Evolutionary conservation across 176 grass and related monocot genomes (phyloP).

Genomic region (Eragrostis curvula): DNA sequence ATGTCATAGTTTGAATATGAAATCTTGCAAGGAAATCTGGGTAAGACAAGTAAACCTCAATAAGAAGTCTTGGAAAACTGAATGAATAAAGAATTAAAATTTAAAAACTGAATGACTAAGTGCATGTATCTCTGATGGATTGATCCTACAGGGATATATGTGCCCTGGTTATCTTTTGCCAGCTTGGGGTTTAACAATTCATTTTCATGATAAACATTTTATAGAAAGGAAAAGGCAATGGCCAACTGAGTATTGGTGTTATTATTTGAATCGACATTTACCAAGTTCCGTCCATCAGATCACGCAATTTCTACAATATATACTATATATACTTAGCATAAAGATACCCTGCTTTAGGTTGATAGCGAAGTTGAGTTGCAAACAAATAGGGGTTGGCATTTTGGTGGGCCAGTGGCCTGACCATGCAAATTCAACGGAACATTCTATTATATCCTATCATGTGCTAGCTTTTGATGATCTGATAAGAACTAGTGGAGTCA

Average conservation of each 20-base stretch:
- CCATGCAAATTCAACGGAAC: not conserved
- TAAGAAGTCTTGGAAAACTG: not conserved
- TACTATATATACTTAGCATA: not conserved
- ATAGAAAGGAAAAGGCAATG: not conserved
- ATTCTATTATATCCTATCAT: not conserved
- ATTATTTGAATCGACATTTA: not conserved
- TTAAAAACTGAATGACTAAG: too few relatives aligned
- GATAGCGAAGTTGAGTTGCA: slow-evolving; percentile 19
- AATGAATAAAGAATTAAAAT: not conserved
- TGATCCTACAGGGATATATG: too few relatives aligned
- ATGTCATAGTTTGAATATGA: slow-evolving; percentile 26
- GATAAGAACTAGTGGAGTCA: not conserved
- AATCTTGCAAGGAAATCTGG: slow-evolving; percentile 35
- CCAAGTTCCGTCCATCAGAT: not conserved
- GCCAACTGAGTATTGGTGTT: not conserved
- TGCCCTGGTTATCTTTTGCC: not conserved
- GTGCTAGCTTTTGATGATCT: not conserved
- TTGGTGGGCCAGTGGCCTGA: not conserved
- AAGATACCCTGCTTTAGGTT: slow-evolving; percentile 3
- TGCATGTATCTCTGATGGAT: too few relatives aligned
- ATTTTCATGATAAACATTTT: not conserved
- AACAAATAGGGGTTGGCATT: not conserved
- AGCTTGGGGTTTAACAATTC: not conserved
- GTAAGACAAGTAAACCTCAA: slow-evolving; percentile 18
- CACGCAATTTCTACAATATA: not conserved